Evolutionary conservation across 441 rosid species (phyloP), one percentile per base, ranked within the genome.

Genomic region (Jatropha multifida): DNA sequence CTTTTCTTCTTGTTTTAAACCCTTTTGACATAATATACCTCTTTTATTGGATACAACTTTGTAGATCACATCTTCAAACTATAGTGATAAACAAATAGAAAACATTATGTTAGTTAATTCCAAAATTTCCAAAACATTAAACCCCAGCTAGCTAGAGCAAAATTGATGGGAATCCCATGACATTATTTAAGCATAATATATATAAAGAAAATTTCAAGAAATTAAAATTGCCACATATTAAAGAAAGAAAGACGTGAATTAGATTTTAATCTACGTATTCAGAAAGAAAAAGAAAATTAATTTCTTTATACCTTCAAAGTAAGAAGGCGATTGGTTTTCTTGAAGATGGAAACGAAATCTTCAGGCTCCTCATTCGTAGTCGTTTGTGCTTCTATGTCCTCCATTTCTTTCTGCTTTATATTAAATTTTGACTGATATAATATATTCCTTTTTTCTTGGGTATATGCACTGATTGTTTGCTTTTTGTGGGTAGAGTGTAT

Each of bases 11-110:
- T 69, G 20, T 71, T 81, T 78, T 7, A 18, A 68, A 0, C 71
- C 69, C 67, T 79, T 82, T 32, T 69, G 56, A 18, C 68, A 67
- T 66, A 65, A 74, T 42, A 4, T 42, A 6, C 66, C 60, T 52
- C 41, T 61, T 62, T 79, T 82, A 14, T 69, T 76, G 27, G 69
- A 56, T 44, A 81, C 78, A 26, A 86, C 82, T 58, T 79, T 85
- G 89, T 86, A 87, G 3, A 75, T 74, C 42, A 87, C 82, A 54
- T 90, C 89, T 75, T 79, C 87, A 79, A 90, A 89, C 92, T 90
- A 89, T 7, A 54, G 26, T 72, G 68, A 20, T 27, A 37, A 66
- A 4, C 6, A 23, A 18, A 18, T 5, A 51, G 3, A 52, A 14
- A 52, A 52, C 11, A 52, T 14, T 0, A 52, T 1, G n/a, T 52